phyloP scores from a whole-genome alignment of 106 monocot genomes.

The Dendrobium chrysotoxum region DNA sequence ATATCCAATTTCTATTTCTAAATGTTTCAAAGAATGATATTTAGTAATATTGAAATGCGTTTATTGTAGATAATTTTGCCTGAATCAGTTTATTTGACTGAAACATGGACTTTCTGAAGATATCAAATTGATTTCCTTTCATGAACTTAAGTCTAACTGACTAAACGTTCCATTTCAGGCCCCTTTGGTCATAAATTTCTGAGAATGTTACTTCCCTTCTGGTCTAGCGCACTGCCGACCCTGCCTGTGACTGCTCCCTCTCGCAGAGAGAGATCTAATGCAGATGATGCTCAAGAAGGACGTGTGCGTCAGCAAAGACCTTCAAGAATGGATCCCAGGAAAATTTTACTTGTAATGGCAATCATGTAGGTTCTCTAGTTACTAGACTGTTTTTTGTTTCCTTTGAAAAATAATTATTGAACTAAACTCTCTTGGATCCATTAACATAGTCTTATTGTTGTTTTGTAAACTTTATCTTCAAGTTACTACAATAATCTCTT shows the following conservation, averaged over 20 bases:
- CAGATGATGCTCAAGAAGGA: constrained; percentile 67
- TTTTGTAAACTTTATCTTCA: too few species aligned
- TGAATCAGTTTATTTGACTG: neutral
- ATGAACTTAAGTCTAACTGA: neutral
- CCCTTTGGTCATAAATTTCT: constrained; percentile 72
- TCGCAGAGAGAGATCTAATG: constrained; percentile 44
- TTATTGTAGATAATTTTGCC: neutral
- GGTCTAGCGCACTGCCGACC: constrained; percentile 88
- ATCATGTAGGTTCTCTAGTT: constrained; percentile 32
- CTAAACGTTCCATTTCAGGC: constrained; percentile 24
- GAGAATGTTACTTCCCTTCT: constrained; percentile 88
- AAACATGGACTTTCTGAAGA: neutral
- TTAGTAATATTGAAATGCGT: neutral
- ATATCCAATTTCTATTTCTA: neutral
- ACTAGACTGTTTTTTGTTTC: neutral
- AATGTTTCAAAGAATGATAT: neutral
- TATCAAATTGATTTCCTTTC: neutral
- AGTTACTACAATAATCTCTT: too few species aligned
- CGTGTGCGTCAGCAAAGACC: constrained; percentile 63
- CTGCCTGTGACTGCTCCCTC: constrained; percentile 88
- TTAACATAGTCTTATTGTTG: too few species aligned
- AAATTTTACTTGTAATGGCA: constrained; percentile 72
- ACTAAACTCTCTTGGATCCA: neutral
- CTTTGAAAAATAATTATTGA: neutral
- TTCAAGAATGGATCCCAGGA: constrained; percentile 89